Evolutionary conservation across 148 eudicot genomes (phyloP), one percentile per base, ranked within the genome.

Genomic region (Chenopodium album): DNA sequence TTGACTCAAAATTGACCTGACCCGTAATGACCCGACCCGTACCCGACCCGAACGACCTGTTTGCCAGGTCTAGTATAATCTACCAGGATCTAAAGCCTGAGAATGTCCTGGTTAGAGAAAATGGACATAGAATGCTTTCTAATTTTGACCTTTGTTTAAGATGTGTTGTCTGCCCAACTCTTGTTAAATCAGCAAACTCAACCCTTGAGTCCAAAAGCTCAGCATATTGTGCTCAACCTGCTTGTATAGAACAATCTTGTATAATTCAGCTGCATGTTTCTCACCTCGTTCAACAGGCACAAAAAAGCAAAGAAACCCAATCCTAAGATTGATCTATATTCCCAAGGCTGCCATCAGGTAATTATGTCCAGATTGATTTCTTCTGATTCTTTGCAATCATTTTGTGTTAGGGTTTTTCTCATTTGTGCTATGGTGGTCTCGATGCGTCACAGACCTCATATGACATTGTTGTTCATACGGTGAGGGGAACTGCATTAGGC

Each of bases 41-140:
- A 23, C 23, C 23, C 23, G 23, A 23, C 23, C 23, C 23, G 23
- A 23, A 23, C 23, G 23, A 23, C 23, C 23, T 23, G 23, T 23
- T 23, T 23, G 23, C 23, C 23, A 23, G 23, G 23, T 23, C 23
- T 23, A 23, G 99, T 71, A 90, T 95, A 69, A 91, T 95, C 19
- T 95, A 95, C 87, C 85, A 98, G 77, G 99, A 95, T 82, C 90
- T 95, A 22, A 95, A 95, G 80, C 99, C 98, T 0, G 99, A 95
- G 85, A 95, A 95, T 78, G 97, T 95, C 20, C 84, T 95, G 13
- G 99, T 95, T 66, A 79, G 98, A 79, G 94, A 92, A 76, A 98
- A 95, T 56, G 98, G 98, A 31, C 98, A 95, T 75, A 93, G 93
- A 81, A 95, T 95, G 98, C 97, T 95, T 52, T 95, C 98, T 4